Percentiles rank a stretch among this genome's conserved stretches.
phyloP scores from a whole-genome alignment of 75 land plant genomes.

The Cupressus sempervirens region DNA sequence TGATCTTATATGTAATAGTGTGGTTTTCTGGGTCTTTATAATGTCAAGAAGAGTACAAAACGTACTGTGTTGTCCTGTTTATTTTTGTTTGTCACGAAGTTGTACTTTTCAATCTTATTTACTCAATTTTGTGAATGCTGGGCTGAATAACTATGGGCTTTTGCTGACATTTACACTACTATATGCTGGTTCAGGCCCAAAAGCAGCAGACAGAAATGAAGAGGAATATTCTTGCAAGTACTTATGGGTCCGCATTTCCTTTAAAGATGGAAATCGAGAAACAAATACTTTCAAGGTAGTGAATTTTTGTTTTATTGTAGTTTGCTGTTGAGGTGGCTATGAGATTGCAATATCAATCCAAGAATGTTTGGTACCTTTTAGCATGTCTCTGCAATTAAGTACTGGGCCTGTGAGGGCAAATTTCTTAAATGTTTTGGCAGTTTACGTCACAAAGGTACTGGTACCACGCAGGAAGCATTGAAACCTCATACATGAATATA shows the following conservation, averaged over 20 bases:
- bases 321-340: background rate
- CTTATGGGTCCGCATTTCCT: constrained; percentile 81
- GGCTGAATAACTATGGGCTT: background rate
- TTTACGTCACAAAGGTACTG: background rate
- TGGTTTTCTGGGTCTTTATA: background rate
- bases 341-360: background rate
- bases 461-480: background rate
- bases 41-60: background rate
- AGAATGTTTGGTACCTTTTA: background rate
- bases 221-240: constrained; percentile 42
- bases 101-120: background rate
- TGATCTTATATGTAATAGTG: background rate
- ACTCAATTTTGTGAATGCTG: constrained; percentile 6
- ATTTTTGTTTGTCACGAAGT: background rate
- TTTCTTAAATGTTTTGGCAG: background rate
- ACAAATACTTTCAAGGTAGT: constrained; percentile 82
- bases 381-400: background rate
- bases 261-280: constrained; percentile 79
- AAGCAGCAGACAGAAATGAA: constrained; percentile 54
- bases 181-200: constrained; percentile 23
- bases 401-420: background rate
- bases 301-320: background rate
- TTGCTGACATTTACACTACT: constrained; percentile 1
- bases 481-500: background rate
- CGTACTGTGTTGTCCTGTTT: background rate